Base-by-base conservation (phyloP, 177 flowering plant species). In the Tripterygium wilfordii region DNA sequence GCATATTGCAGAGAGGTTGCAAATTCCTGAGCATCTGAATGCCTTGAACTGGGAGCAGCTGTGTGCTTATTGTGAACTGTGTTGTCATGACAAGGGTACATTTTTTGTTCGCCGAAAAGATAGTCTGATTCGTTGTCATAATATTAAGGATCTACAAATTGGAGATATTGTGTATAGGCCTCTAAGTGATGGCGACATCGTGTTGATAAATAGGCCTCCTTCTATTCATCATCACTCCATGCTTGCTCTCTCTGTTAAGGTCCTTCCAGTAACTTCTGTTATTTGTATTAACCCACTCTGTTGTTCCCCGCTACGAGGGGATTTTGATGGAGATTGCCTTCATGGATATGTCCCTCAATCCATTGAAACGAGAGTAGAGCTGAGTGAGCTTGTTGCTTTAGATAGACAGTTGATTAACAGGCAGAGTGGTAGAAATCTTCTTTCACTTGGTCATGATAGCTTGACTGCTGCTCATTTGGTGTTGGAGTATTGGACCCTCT, bases 261-360 rank as follows among this genome's bases (percentile, higher is more conserved):
- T 85, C 22, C 90, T 89, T 39, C 96, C 95, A 1, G 50, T 66
- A 13, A 58, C 53, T 15, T 74, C 80, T 0, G 92, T 78, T 41
- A 44, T 81, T 32, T 77, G 95, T 0, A 62, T 94, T 46, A 94
- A 89, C 45, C 99, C 99, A 1, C 69, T 94, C 8, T 66, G 80
- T 35, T 89, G 97, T 58, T 64, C 80, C 5, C 97, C 99, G 42
- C 66, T 94, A 2, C 78, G 73, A 31, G 99, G 95, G 7, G 99
- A 94, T 65, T 94, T 94, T 66, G 99, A 94, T 63, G 97, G 97
- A 10, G 97, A 94, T 49, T 89, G 99, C 54, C 69, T 87, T 51
- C 96, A 87, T 57, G 97, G 99, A 1, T 94, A 66, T 66, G 45
- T 94, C 60, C 88, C 99, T 9, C 97, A 94, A 45, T 81, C 96